phyloP scores from a whole-genome alignment of 768 basidiomycete genomes.

The Suillus fuscotomentosus region DNA sequence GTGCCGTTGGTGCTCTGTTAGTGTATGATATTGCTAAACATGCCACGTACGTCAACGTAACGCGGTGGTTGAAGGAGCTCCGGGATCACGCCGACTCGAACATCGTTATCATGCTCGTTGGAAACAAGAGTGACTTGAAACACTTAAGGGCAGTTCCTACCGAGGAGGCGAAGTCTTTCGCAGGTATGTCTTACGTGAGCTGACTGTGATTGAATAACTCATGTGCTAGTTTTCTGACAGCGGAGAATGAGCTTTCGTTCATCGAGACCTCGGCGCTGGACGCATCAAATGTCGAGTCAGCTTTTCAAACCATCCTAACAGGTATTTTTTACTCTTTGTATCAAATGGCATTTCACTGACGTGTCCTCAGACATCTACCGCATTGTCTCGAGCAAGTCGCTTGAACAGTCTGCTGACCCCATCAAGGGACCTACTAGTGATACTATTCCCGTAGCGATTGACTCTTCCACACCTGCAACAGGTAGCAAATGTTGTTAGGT shows the following conservation, averaged over 20 bases:
- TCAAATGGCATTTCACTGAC: background rate
- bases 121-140: conserved; percentile 99
- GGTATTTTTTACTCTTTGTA: conserved; percentile 45
- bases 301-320: conserved; percentile 95
- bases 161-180: conserved; percentile 92
- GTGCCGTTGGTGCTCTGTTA: conserved; percentile 89
- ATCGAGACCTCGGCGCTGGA: conserved; percentile 99
- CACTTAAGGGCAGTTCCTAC: conserved; percentile 95
- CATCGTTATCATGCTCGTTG: conserved; percentile 95
- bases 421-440: conserved; percentile 79
- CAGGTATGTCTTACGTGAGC: conserved; percentile 53
- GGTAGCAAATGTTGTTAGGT: conserved; percentile 64
- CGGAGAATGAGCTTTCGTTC: conserved; percentile 90
- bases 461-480: conserved; percentile 51
- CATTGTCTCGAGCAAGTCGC: conserved; percentile 93
- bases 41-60: conserved; percentile 91
- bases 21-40: conserved; percentile 96
- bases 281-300: conserved; percentile 96
- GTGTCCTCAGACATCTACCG: conserved; percentile 83
- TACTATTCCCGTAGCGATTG: conserved; percentile 79
- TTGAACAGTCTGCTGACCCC: conserved; percentile 79
- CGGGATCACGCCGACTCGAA: conserved; percentile 93
- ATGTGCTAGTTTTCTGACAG: conserved; percentile 36
- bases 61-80: conserved; percentile 95
- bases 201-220: background rate